Evolutionary conservation across 208 protist genomes (phyloP).

Genomic region (Herpetomonas muscarum): DNA sequence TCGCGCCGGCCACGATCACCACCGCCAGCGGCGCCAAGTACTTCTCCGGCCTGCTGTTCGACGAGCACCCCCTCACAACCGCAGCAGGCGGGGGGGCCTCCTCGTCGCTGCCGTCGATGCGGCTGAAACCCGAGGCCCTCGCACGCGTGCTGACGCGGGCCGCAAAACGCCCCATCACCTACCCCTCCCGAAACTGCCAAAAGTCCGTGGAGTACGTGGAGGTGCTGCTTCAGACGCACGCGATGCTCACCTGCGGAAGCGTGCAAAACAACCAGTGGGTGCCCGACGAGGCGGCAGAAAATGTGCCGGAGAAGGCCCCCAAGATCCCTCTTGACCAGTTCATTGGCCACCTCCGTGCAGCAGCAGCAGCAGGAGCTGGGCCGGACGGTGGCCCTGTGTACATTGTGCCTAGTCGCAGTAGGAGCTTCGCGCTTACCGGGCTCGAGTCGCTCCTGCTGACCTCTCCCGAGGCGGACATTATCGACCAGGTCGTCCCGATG

Average conservation of each 20-base stretch:
- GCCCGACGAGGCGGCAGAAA: slow-evolving; percentile 14
- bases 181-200: slow-evolving; percentile 7
- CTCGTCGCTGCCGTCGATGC: slow-evolving; percentile 21
- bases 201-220: slow-evolving; percentile 58
- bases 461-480: slow-evolving; percentile 42
- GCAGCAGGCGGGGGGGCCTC: slow-evolving; percentile 1
- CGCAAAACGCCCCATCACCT: slow-evolving; percentile 13
- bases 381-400: background rate
- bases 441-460: slow-evolving; percentile 51
- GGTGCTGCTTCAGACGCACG: slow-evolving; percentile 60
- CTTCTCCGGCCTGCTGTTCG: slow-evolving; percentile 24
- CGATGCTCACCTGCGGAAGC: slow-evolving; percentile 45
- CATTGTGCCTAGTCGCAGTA: slow-evolving; percentile 24
- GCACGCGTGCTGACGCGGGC: slow-evolving; percentile 40
- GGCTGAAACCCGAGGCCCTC: slow-evolving; percentile 29
- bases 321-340: slow-evolving; percentile 42
- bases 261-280: slow-evolving; percentile 49
- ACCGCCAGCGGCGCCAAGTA: background rate
- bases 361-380: slow-evolving; percentile 1
- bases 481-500: slow-evolving; percentile 55
- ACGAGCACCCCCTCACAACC: slow-evolving; percentile 19
- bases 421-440: slow-evolving; percentile 47
- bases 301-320: slow-evolving; percentile 45
- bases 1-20: background rate
- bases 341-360: slow-evolving; percentile 38